phyloP scores from a whole-genome alignment of 2,329 filamentous ascomycete genomes.

The Trichoderma arundinaceum region DNA sequence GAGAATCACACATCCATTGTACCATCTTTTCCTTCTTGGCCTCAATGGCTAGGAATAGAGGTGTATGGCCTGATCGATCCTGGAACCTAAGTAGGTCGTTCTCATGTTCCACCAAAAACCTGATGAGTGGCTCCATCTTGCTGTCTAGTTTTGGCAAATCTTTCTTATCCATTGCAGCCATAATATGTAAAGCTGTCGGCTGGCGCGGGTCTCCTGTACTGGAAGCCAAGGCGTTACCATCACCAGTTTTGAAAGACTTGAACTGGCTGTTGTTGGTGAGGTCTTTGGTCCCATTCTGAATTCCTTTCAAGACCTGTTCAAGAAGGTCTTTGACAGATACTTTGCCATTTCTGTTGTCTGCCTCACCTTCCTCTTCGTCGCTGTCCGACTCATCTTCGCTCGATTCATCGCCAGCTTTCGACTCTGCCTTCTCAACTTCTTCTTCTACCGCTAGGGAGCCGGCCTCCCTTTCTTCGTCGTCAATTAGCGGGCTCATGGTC shows the following conservation, averaged over 20 bases:
- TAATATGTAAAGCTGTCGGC: constrained; percentile 35
- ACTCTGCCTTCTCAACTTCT: constrained; percentile 31
- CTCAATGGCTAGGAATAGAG: constrained; percentile 30
- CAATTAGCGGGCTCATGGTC: constrained; percentile 26
- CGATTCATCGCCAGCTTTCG: constrained; percentile 31
- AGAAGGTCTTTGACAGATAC: constrained; percentile 31
- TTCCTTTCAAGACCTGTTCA: constrained; percentile 22
- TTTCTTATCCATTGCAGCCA: constrained; percentile 34
- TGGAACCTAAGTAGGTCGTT: constrained; percentile 18
- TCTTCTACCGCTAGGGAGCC: constrained; percentile 16
- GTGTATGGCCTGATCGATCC: constrained; percentile 29
- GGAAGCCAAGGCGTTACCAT: constrained; percentile 30
- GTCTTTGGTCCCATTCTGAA: constrained; percentile 26
- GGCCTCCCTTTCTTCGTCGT: constrained; percentile 25
- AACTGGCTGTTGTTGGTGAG: constrained; percentile 26
- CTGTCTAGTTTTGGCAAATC: constrained; percentile 33
- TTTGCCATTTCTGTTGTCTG: constrained; percentile 6
- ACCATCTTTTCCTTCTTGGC: constrained; percentile 33
- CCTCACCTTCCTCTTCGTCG: constrained; percentile 33
- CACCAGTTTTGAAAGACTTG: constrained; percentile 25
- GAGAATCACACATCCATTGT: constrained; percentile 32
- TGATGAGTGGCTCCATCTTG: constrained; percentile 35
- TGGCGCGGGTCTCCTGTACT: constrained; percentile 31
- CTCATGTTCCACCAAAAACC: constrained; percentile 21
- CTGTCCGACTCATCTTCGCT: constrained; percentile 35